Base-by-base conservation (phyloP, 805 yeast genomes). In the Yamadazyma endophytica region DNA sequence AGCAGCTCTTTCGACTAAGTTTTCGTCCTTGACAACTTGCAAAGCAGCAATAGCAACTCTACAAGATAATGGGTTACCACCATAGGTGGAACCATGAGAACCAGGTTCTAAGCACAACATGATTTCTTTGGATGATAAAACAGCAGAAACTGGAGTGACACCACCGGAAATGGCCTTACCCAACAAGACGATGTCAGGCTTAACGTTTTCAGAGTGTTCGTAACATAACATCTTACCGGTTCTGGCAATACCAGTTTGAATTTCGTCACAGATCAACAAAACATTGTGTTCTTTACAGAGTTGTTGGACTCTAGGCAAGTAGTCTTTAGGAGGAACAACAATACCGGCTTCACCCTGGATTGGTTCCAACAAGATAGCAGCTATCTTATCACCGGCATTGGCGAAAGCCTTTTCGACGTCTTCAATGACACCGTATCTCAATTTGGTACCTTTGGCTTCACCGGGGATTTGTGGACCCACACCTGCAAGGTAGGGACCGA, bases 301-400 rank as follows among this genome's bases (percentile, higher is more conserved):
- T 33, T 63, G 78, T 44, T 75, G 75, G 19, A 89, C 96, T 47
- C 70, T 65, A 32, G 78, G 61, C 45, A 90, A 73, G 66, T 89
- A 90, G 49, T 76, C 94, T 29, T 56, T 64, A 44, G 92, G 92
- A 32, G 97, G 97, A 16, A 89, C 96, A 17, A 89, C 90, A 44
- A 90, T 90, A 47, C 97, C 97, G 20, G 97, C 97, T 60, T 90
- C 97, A 58, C 97, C 97, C 61, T 90, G 97, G 52, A 89, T 89
- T 41, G 97, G 97, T 65, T 90, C 97, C 47, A 90, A 75, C 43
- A 90, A 65, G 44, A 90, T 75, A 24, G 96, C 97, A 26, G 96
- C 95, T 43, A 90, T 78, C 56, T 78, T 80, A 56, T 84, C 90
- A 43, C 96, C 96, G 15, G 90, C 87, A 35, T 75, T 75, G 43